phyloP scores from a whole-genome alignment of 1,284 basidiomycete genomes.

The Lentinus polychrous region DNA sequence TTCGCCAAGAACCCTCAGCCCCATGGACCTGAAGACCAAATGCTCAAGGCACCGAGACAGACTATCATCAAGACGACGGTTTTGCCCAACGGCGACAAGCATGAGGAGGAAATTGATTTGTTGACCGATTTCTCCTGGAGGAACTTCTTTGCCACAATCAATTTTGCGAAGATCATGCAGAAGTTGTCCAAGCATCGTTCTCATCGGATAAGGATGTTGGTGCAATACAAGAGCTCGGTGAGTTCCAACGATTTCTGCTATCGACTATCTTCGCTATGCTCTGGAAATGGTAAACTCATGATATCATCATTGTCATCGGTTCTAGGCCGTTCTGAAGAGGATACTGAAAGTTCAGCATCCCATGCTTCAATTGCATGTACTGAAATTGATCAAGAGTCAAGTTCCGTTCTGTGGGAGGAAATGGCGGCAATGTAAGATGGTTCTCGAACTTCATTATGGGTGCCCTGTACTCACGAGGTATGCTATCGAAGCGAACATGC shows the following conservation, averaged over 20 bases:
- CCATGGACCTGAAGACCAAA: constrained; percentile 48
- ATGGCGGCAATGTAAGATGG: constrained; percentile 83
- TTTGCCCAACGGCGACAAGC: constrained; percentile 63
- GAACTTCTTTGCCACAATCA: constrained; percentile 98
- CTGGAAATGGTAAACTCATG: background rate
- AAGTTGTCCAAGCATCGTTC: constrained; percentile 94
- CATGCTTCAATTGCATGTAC: constrained; percentile 90
- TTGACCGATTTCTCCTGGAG: constrained; percentile 95
- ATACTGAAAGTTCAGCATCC: constrained; percentile 92
- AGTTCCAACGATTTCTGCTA: constrained; percentile 23
- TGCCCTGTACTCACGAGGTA: constrained; percentile 2
- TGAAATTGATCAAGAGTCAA: constrained; percentile 98
- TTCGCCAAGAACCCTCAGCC: constrained; percentile 59
- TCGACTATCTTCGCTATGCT: constrained; percentile 7
- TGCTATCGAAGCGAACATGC: constrained; percentile 83
- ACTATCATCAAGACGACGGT: constrained; percentile 45
- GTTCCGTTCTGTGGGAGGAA: constrained; percentile 97
- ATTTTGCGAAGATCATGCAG: constrained; percentile 97
- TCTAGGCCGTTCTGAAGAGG: constrained; percentile 88
- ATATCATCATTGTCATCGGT: background rate
- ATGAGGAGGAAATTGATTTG: constrained; percentile 85
- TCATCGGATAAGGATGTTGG: constrained; percentile 92
- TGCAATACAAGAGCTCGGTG: constrained; percentile 97
- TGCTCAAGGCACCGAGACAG: constrained; percentile 51
- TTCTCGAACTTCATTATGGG: background rate